A percentile compares a stretch with the other conserved stretches of the same genome.
Conservation (phyloP, 352 stramenopile genomes). For the Pythium aristosporum region DNA sequence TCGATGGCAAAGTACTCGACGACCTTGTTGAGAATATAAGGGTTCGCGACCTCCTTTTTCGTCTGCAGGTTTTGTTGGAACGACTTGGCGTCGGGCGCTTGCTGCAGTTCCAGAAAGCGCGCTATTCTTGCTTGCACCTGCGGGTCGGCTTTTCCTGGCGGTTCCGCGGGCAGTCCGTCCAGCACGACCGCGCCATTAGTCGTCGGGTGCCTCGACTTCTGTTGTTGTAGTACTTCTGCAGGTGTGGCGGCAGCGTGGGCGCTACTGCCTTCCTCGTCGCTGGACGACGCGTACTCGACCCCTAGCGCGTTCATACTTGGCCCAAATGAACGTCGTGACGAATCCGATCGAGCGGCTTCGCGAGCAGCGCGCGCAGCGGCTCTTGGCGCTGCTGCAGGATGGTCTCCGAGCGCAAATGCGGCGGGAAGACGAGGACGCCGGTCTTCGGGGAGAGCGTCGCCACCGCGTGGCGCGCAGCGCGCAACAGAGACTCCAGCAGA, state of each 20-base stretch:
- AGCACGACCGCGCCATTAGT: constrained; percentile 10
- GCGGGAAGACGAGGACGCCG: constrained; percentile 44
- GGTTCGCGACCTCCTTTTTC: constrained; percentile 87
- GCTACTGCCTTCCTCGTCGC: constrained; percentile 27
- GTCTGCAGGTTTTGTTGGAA: constrained; percentile 73
- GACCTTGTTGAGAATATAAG: constrained; percentile 85
- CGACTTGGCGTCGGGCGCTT: constrained; percentile 16
- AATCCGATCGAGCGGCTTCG: constrained; percentile 67
- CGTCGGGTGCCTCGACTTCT: background rate
- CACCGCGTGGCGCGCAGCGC: constrained; percentile 29
- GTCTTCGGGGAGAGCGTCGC: constrained; percentile 16
- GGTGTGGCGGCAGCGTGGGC: background rate
- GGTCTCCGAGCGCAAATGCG: constrained; percentile 61
- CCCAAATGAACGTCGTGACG: constrained; percentile 7
- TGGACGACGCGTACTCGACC: constrained; percentile 38
- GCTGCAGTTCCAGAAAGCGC: constrained; percentile 47
- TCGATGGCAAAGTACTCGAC: constrained; percentile 87
- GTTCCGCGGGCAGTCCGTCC: constrained; percentile 38
- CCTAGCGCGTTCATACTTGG: constrained; percentile 39
- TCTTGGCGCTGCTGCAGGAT: constrained; percentile 58
- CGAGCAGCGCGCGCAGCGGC: constrained; percentile 57
- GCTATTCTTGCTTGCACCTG: constrained; percentile 65
- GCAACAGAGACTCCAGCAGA: constrained; percentile 41
- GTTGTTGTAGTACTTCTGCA: background rate
- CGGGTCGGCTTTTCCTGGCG: constrained; percentile 25